These are phyloP conservation scores for Vicia sativa DNA, from an alignment of 306 rosid species.

Conservation along the genomic window DNA sequence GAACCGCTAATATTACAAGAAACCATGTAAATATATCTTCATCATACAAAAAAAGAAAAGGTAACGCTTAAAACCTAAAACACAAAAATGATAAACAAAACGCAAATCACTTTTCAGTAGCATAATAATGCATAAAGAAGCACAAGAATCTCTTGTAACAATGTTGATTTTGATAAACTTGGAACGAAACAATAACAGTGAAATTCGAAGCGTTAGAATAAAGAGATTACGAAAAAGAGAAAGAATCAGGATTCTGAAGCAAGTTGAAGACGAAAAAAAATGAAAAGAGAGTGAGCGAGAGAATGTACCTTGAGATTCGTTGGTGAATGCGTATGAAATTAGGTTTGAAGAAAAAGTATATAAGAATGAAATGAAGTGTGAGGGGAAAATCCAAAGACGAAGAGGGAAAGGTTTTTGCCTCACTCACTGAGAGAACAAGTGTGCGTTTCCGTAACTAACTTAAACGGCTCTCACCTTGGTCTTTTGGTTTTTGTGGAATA, in stretches of 20 bases:
- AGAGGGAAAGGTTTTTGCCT: not conserved
- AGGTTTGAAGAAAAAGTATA: not conserved
- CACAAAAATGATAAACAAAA: not conserved
- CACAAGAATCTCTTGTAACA: not conserved
- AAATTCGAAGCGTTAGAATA: constrained; percentile 10
- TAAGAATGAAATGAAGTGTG: constrained; percentile 3
- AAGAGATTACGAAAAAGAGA: constrained; percentile 7
- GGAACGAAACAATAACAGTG: not conserved
- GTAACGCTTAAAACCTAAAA: constrained; percentile 5
- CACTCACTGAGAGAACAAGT: not conserved
- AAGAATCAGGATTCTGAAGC: constrained; percentile 6
- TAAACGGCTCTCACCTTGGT: not conserved
- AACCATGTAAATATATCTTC: not conserved
- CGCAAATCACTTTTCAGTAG: not conserved
- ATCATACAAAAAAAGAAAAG: not conserved
- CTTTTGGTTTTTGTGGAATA: no score
- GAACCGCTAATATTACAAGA: not conserved
- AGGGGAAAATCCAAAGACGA: no score
- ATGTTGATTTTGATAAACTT: not conserved
- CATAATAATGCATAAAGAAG: not conserved
- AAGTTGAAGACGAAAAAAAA: not conserved
- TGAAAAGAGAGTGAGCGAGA: not conserved
- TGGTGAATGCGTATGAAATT: not conserved
- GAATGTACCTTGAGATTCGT: constrained; percentile 12
- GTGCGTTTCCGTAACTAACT: not conserved